Evolutionary conservation across 2,329 filamentous ascomycete species (phyloP).

Genomic region (Furcasterigmium sp.): DNA sequence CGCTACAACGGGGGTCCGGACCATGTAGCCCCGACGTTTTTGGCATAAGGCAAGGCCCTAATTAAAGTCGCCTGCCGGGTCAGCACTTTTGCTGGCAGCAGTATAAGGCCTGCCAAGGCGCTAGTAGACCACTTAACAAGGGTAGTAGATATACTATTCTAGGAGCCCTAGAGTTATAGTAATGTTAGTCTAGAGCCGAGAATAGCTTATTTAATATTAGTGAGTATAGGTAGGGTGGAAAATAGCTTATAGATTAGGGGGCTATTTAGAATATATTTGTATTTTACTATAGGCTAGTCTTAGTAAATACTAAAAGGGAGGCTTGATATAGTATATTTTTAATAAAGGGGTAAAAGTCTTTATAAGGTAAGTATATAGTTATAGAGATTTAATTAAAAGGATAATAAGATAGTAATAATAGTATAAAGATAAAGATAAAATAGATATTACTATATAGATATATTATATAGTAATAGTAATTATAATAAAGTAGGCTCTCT

Average conservation of each 20-base stretch:
- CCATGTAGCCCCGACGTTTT: too few relatives aligned
- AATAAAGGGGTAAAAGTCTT: neutral
- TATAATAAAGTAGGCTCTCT: neutral
- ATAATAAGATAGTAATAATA: neutral
- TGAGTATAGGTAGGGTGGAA: neutral
- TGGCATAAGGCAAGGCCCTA: too few relatives aligned
- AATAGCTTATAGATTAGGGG: neutral
- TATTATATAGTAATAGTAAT: neutral
- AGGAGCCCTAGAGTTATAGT: neutral
- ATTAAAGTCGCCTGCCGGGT: neutral
- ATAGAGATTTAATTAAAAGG: neutral
- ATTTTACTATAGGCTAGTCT: neutral
- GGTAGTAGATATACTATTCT: neutral
- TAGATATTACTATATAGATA: neutral
- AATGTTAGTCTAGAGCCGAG: neutral
- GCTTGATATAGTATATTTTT: neutral
- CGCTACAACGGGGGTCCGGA: too few relatives aligned
- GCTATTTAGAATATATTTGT: neutral
- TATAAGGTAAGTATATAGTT: neutral
- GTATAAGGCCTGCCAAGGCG: neutral
- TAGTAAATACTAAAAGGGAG: neutral
- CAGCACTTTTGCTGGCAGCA: neutral
- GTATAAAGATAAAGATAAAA: neutral
- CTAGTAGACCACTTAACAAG: neutral
- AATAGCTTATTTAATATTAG: neutral